Evolutionary conservation across 148 eudicot species (phyloP), one percentile per base, ranked within the genome.

Genomic region (Pouteria glomerata): DNA sequence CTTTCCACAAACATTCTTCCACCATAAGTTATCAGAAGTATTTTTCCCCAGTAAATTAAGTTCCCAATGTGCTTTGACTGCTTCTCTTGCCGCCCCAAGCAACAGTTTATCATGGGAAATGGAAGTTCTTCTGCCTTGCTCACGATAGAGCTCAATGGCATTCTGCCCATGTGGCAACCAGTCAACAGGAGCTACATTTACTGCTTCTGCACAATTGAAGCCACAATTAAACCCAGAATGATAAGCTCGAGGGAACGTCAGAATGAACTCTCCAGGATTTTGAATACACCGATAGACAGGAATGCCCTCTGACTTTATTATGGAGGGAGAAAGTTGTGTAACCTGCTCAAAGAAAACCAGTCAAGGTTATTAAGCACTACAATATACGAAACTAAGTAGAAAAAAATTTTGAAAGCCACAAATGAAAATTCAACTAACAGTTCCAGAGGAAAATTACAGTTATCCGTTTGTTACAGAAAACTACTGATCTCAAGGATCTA

Each of bases 201-300:
- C 97, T 57, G 99, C 99, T 81, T 96, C 97, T 58, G 99, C 99
- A 83, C 99, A 96, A 65, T 96, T 96, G 80, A 96, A 96, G 29
- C 99, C 97, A 65, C 82, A 79, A 57, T 96, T 96, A 88, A 96
- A 96, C 31, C 99, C 99, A 29, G 96, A 84, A 80, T 96, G 99
- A 77, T 96, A 96, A 59, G 99, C 97, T 76, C 95, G 83, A 60
- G 99, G 97, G 71, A 96, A 96, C 37, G 99, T 96, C 84, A 96
- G 65, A 64, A 96, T 89, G 78, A 92, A 96, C 72, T 96, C 99
- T 70, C 99, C 99, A 26, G 92, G 79, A 64, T 80, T 88, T 73
- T 96, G 99, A 74, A 90, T 79, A 64, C 99, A 96, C 27, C 97
- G 89, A 72, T 84, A 92, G 45, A 96, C 94, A 55, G 97, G 97